Base-by-base conservation (phyloP, 805 yeast species). In the Priceomyces fermenticarens region DNA sequence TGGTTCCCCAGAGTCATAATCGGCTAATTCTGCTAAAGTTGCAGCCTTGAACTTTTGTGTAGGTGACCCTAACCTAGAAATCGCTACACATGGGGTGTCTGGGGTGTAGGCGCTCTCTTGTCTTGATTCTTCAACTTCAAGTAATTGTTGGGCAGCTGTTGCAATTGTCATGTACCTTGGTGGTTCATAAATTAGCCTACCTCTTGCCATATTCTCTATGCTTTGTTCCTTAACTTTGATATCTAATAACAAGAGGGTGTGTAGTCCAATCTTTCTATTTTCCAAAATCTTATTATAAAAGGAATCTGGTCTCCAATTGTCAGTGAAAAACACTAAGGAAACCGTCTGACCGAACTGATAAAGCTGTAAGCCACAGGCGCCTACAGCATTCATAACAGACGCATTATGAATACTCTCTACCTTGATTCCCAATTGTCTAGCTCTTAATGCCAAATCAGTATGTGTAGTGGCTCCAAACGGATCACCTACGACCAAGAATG, bases 381-480 rank as follows among this genome's bases (percentile, higher is more conserved):
- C 99, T 17, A 91, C 96, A 0, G 98, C 99, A 59, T 91, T 91
- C 97, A 93, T 89, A 10, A 91, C 93, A 12, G 96, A 86, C 1
- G 99, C 99, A 62, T 91, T 91, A 67, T 91, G 99, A 45, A 91
- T 80, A 30, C 85, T 77, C 57, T 87, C 95, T 33, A 86, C 87
- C 38, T 75, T 69, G 57, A 93, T 88, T 2, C 80, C 80, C 45
- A 82, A 72, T 62, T 86, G 96, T 52, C 95, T 78, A 33, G 99
- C 98, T 56, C 99, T 75, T 45, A 91, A 77, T 32, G 90, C 88
- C 47, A 91, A 73, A 67, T 93, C 99, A 0, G 97, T 88, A 66
- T 91, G 99, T 0, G 99, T 91, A 3, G 99, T 91, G 26, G 99
- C 99, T 27, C 99, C 99, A 58, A 88, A 91, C 27, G 91, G 96